Conservation (phyloP, 75 land plant species). For the Pinus taeda region DNA sequence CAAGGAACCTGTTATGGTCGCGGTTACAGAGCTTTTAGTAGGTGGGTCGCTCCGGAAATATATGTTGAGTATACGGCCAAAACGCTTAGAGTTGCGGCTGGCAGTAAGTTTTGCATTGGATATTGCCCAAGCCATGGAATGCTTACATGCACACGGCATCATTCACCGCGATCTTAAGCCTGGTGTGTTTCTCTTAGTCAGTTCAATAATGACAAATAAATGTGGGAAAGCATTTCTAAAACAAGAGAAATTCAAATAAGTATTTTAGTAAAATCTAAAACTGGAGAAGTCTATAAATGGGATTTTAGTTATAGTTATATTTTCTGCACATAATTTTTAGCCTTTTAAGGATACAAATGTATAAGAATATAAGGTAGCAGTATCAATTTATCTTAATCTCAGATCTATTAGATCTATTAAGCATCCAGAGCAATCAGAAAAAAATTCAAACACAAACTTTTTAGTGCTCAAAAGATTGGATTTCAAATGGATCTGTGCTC, state of each 20-base stretch:
- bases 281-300: background rate
- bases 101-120: slow-evolving; percentile 87
- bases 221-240: no score
- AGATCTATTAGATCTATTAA: no score
- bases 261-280: background rate
- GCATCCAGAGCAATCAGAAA: no score
- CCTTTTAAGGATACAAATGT: background rate
- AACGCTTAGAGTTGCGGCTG: slow-evolving; percentile 54
- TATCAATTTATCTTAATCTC: no score
- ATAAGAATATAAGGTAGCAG: background rate
- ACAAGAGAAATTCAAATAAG: background rate
- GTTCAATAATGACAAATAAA: slow-evolving; percentile 1
- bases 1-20: slow-evolving; percentile 93
- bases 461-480: no score
- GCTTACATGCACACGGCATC: slow-evolving; percentile 89
- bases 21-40: slow-evolving; percentile 83
- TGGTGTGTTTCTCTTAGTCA: slow-evolving; percentile 26
- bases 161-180: slow-evolving; percentile 95
- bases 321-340: no score
- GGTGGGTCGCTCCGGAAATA: slow-evolving; percentile 81
- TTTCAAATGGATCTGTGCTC: no score
- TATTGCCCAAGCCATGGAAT: slow-evolving; percentile 94
- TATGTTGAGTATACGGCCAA: slow-evolving; percentile 67
- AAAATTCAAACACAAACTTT: no score
- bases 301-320: background rate